phyloP scores from a whole-genome alignment of 2,329 filamentous ascomycete species.

The Dactylella cylindrospora region DNA sequence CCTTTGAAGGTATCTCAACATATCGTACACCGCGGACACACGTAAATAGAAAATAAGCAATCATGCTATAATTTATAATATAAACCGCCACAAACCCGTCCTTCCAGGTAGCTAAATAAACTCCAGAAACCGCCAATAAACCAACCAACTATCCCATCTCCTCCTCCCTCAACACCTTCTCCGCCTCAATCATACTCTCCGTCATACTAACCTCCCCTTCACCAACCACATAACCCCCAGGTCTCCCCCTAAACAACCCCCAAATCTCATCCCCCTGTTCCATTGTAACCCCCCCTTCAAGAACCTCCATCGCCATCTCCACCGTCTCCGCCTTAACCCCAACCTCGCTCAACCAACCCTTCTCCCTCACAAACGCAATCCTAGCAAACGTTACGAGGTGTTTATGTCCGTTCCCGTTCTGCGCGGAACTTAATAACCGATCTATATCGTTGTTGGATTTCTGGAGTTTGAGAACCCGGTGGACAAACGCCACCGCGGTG shows the following conservation, averaged over 20 bases:
- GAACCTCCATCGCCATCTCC: constrained; percentile 41
- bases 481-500: constrained; percentile 28
- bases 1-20: too few relatives aligned
- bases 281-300: constrained; percentile 35
- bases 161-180: constrained; percentile 29
- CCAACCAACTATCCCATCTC: constrained; percentile 16
- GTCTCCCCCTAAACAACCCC: constrained; percentile 32
- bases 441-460: constrained; percentile 21
- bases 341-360: constrained; percentile 8
- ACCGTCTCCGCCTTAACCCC: constrained; percentile 16
- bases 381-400: constrained; percentile 32
- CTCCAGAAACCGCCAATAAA: neutral
- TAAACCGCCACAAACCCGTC: neutral
- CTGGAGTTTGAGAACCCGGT: constrained; percentile 32
- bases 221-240: neutral
- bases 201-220: constrained; percentile 39
- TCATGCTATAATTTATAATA: neutral
- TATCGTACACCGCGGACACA: too few relatives aligned
- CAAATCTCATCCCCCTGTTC: constrained; percentile 43
- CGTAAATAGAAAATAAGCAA: too few relatives aligned
- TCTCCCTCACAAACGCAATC: constrained; percentile 30
- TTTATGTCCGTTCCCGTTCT: constrained; percentile 40
- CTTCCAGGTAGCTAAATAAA: neutral
- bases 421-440: constrained; percentile 7
- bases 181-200: constrained; percentile 41